A percentile compares a stretch with the other conserved stretches of the same genome.
phyloP scores from a whole-genome alignment of 2,329 filamentous ascomycete species.

The Xylaria sp. region DNA sequence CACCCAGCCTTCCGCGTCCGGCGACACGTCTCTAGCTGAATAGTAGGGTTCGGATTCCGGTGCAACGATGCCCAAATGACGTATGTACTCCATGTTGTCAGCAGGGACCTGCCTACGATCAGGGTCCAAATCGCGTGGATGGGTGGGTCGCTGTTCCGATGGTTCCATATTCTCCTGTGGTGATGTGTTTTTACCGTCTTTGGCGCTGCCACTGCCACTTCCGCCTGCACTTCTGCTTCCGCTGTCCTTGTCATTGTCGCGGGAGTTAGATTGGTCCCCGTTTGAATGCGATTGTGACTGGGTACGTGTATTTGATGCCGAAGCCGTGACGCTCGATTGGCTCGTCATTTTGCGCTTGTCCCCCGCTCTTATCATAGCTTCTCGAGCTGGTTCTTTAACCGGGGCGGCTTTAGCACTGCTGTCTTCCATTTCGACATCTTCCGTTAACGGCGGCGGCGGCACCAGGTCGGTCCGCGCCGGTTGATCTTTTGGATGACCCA shows the following conservation, averaged over 20 bases:
- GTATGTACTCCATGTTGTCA: conserved; percentile 84
- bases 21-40: conserved; percentile 62
- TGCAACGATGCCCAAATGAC: conserved; percentile 75
- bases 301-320: conserved; percentile 56
- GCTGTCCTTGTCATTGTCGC: conserved; percentile 50
- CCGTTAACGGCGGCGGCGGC: conserved; percentile 29
- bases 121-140: conserved; percentile 80
- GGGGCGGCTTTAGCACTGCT: conserved; percentile 22
- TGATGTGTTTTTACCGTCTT: conserved; percentile 49
- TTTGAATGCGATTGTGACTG: conserved; percentile 56
- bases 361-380: conserved; percentile 60
- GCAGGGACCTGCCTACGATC: conserved; percentile 78
- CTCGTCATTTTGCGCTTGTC: conserved; percentile 53
- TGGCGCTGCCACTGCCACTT: conserved; percentile 36
- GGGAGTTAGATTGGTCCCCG: conserved; percentile 58
- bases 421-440: conserved; percentile 48
- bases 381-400: conserved; percentile 55
- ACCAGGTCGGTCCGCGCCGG: conserved; percentile 26
- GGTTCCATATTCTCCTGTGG: conserved; percentile 53
- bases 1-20: conserved; percentile 80
- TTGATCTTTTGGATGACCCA: conserved; percentile 54
- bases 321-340: conserved; percentile 57
- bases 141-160: conserved; percentile 79
- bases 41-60: conserved; percentile 63
- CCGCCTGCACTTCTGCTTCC: conserved; percentile 34